Evolutionary conservation across 2,329 filamentous ascomycete genomes (phyloP).

Genomic region (Xylaria arbuscula): DNA sequence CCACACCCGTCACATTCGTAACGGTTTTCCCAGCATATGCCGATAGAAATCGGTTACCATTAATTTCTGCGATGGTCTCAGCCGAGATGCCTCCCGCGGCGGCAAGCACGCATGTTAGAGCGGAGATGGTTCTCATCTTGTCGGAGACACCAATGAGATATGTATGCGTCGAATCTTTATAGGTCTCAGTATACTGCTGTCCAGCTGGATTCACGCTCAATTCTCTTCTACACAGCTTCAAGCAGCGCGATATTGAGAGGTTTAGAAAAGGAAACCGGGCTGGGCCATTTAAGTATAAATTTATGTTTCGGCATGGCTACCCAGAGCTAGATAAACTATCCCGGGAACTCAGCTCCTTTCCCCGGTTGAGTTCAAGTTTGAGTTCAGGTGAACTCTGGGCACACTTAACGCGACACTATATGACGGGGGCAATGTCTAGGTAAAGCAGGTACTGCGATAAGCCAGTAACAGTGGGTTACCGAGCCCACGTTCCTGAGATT

Average conservation of each 20-base stretch:
- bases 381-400: not conserved
- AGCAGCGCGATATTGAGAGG: not conserved
- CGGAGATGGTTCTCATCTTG: slow-evolving; percentile 25
- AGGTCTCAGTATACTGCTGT: not conserved
- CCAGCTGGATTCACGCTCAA: slow-evolving; percentile 5
- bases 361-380: not conserved
- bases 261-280: not conserved
- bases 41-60: slow-evolving; percentile 72
- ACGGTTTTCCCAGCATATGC: slow-evolving; percentile 67
- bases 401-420: not conserved
- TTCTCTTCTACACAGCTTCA: not conserved
- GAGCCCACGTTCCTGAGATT: slow-evolving; percentile 27
- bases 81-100: slow-evolving; percentile 42
- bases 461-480: slow-evolving; percentile 26
- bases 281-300: slow-evolving; percentile 1
- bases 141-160: not conserved
- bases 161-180: not conserved
- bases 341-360: slow-evolving; percentile 9
- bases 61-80: slow-evolving; percentile 69
- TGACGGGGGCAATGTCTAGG: not conserved
- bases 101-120: slow-evolving; percentile 48
- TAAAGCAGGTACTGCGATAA: slow-evolving; percentile 16
- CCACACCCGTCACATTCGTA: slow-evolving; percentile 69
- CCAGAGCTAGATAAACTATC: slow-evolving; percentile 12
- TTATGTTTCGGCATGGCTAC: slow-evolving; percentile 3